Evolutionary conservation across 1,139 yeast species (phyloP), one percentile per base, ranked within the genome.

Genomic region (Hanseniaspora gamundiae): DNA sequence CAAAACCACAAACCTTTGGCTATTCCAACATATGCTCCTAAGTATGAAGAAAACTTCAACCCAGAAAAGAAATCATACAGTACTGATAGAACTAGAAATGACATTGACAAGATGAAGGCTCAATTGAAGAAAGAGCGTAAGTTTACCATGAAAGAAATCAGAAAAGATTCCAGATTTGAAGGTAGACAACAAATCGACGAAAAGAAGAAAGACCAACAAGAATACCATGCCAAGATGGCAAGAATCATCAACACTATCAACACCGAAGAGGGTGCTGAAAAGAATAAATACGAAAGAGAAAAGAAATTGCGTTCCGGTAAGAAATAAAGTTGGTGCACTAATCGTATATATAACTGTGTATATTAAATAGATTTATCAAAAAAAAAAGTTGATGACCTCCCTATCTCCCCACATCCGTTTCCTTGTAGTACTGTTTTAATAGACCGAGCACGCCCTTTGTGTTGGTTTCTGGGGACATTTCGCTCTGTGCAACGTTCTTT

Each of bases 21-120:
- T 3, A 82, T 93, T 56, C 81, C 91, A 41, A 76, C 95, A 1
- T 74, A 73, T 58, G 82, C 88, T 38, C 99, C 99, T 51, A 81
- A 84, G 65, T 93, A 83, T 59, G 97, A 88, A 65, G 97, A 86
- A 58, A 86, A 87, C 68, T 93, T 81, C 74, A 88, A 87, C 66
- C 95, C 96, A 48, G 96, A 86, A 59, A 84, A 80, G 76, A 86
- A 84, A 65, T 83, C 94, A 13, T 84, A 87, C 62, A 96, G 88
- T 60, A 74, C 81, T 45, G 83, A 88, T 60, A 71, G 78, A 52
- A 79, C 81, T 49, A 75, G 94, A 62, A 85, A 80, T 54, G 97
- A 91, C 61, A 66, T 85, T 53, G 72, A 72, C 61, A 91, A 91
- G 71, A 74, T 91, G 68, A 78, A 76, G 67, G 78, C 81, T 26